Evolutionary conservation across 768 basidiomycete species (phyloP).

Genomic region (Xerocomus potaroensis): DNA sequence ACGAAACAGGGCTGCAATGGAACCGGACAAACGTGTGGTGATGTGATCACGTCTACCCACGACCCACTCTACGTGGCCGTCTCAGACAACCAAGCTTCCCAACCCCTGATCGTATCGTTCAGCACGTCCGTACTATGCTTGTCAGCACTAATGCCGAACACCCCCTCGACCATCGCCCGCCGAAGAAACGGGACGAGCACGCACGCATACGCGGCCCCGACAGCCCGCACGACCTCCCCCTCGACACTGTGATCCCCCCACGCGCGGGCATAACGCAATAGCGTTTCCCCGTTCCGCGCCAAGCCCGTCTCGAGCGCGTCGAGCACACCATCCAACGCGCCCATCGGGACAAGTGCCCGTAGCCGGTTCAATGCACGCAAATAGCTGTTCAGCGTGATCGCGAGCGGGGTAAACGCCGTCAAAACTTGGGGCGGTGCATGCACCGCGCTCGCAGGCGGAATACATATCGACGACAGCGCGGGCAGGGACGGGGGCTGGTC

Average conservation of each 20-base stretch:
- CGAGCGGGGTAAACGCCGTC: slow-evolving; percentile 72
- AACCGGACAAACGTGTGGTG: background rate
- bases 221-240: slow-evolving; percentile 40
- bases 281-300: slow-evolving; percentile 37
- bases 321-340: slow-evolving; percentile 48
- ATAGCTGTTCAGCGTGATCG: slow-evolving; percentile 66
- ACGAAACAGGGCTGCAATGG: background rate
- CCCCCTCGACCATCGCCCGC: slow-evolving; percentile 68
- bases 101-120: slow-evolving; percentile 12
- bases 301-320: slow-evolving; percentile 51
- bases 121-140: slow-evolving; percentile 4
- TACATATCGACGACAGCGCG: slow-evolving; percentile 19
- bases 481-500: slow-evolving; percentile 29
- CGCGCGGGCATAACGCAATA: slow-evolving; percentile 44
- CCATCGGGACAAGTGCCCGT: slow-evolving; percentile 72
- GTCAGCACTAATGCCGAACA: slow-evolving; percentile 47
- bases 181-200: slow-evolving; percentile 68
- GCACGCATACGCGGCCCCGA: slow-evolving; percentile 53
- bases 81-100: slow-evolving; percentile 30
- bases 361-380: slow-evolving; percentile 74
- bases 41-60: background rate
- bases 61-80: background rate
- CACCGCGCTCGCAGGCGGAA: slow-evolving; percentile 32
- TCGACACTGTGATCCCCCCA: slow-evolving; percentile 34
- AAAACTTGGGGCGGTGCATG: slow-evolving; percentile 72